Conservation (phyloP, 768 basidiomycete species). For the Mrakia gelida region DNA sequence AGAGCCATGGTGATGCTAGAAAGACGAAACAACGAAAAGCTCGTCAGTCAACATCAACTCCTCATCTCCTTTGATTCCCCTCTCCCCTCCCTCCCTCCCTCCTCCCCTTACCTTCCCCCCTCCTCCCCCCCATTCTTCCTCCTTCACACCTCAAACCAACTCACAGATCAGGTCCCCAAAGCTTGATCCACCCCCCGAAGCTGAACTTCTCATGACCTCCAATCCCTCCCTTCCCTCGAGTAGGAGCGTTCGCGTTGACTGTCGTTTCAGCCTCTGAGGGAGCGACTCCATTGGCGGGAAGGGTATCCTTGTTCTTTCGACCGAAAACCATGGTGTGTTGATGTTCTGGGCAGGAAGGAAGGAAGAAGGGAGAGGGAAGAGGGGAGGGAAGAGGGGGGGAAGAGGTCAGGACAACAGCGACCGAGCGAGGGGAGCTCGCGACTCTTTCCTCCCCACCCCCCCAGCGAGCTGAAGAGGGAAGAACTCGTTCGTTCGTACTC, state of each 20-base stretch:
- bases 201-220: slow-evolving; percentile 13
- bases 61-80: not conserved
- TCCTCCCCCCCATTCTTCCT: not conserved
- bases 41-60: not conserved
- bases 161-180: slow-evolving; percentile 27
- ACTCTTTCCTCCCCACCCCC: too few species aligned
- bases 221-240: slow-evolving; percentile 19
- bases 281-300: not conserved
- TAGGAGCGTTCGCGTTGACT: not conserved
- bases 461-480: not conserved
- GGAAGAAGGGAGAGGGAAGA: not conserved
- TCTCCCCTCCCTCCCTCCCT: not conserved
- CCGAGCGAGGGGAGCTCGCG: too few species aligned
- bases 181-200: slow-evolving; percentile 15
- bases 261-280: not conserved
- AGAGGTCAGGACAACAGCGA: not conserved
- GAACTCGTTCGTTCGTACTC: not conserved
- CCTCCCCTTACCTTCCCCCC: not conserved
- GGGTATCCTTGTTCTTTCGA: slow-evolving; percentile 6
- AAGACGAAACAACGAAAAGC: not conserved
- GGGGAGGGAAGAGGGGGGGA: not conserved
- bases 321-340: not conserved
- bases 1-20: not conserved
- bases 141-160: not conserved
- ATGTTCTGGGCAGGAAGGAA: not conserved